Evolutionary conservation across 352 stramenopile genomes (phyloP).

Genomic region (Sclerospora graminicola): DNA sequence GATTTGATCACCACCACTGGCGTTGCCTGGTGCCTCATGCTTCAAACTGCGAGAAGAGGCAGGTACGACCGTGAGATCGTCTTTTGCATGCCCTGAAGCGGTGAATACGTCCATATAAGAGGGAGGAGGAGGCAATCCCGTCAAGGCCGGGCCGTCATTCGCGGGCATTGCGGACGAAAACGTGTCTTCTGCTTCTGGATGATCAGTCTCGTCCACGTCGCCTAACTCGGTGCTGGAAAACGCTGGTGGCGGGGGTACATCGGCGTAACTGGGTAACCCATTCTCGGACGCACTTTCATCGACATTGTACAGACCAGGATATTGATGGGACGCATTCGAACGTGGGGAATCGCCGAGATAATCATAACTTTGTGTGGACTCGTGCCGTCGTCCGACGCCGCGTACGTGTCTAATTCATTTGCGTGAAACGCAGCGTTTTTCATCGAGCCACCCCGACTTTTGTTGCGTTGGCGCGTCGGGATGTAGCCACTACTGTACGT

Average conservation of each 20-base stretch:
- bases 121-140: conserved; percentile 29
- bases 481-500: conserved; percentile 20
- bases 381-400: conserved; percentile 22
- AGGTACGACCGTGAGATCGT: conserved; percentile 4
- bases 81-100: conserved; percentile 26
- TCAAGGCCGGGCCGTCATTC: conserved; percentile 19
- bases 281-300: conserved; percentile 5
- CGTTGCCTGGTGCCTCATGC: conserved; percentile 5
- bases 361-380: conserved; percentile 28
- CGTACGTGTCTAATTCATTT: conserved; percentile 18
- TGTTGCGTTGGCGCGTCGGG: conserved; percentile 4
- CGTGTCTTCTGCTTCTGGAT: conserved; percentile 27
- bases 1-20: conserved; percentile 11
- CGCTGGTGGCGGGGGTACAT: conserved; percentile 11
- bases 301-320: conserved; percentile 9
- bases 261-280: conserved; percentile 8
- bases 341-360: conserved; percentile 20
- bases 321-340: conserved; percentile 13
- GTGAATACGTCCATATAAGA: conserved; percentile 49
- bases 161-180: conserved; percentile 13
- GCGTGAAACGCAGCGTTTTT: conserved; percentile 7
- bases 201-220: conserved; percentile 3
- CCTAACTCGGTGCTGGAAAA: conserved; percentile 7
- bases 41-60: conserved; percentile 15
- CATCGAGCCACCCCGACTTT: conserved; percentile 15